These are phyloP conservation scores for Ogataea angusta DNA, from an alignment of 805 yeast species.

Conservation along the genomic window DNA sequence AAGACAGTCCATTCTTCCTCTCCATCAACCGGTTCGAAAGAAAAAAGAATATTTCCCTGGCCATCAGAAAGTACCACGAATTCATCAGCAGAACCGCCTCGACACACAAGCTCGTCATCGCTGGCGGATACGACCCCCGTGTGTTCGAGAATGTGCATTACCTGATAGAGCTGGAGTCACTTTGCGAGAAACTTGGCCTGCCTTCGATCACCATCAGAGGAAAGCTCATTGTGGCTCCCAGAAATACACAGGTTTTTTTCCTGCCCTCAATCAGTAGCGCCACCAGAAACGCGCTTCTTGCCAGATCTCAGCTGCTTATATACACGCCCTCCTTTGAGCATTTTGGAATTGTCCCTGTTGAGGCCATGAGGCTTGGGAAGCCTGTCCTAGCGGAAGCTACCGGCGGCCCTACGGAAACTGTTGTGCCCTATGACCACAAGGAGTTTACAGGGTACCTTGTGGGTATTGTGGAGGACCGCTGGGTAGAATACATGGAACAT, in stretches of 20 bases:
- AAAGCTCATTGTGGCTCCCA: constrained; percentile 15
- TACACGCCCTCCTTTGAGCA: constrained; percentile 94
- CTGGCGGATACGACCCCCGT: constrained; percentile 88
- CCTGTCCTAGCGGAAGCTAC: constrained; percentile 83
- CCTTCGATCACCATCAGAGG: constrained; percentile 38
- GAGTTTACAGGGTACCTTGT: constrained; percentile 59
- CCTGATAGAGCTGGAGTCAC: constrained; percentile 52
- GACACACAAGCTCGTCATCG: constrained; percentile 56
- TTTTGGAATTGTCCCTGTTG: constrained; percentile 96
- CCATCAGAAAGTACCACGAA: constrained; percentile 61
- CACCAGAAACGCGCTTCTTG: constrained; percentile 60
- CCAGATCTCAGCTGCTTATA: constrained; percentile 55
- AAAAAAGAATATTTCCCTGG: constrained; percentile 78
- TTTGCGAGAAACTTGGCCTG: constrained; percentile 46
- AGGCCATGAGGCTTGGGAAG: constrained; percentile 81
- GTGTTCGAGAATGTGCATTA: constrained; percentile 75
- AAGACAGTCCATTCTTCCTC: constrained; percentile 45
- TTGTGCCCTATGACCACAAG: constrained; percentile 35
- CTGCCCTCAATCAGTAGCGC: constrained; percentile 74
- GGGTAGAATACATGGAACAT: constrained; percentile 52
- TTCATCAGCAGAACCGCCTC: constrained; percentile 34
- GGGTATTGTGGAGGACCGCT: constrained; percentile 43
- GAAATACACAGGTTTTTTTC: constrained; percentile 40
- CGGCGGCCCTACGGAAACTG: constrained; percentile 92
- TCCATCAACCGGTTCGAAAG: constrained; percentile 88